Conservation (phyloP, 306 rosid species). For the Quercus berberidifolia region DNA sequence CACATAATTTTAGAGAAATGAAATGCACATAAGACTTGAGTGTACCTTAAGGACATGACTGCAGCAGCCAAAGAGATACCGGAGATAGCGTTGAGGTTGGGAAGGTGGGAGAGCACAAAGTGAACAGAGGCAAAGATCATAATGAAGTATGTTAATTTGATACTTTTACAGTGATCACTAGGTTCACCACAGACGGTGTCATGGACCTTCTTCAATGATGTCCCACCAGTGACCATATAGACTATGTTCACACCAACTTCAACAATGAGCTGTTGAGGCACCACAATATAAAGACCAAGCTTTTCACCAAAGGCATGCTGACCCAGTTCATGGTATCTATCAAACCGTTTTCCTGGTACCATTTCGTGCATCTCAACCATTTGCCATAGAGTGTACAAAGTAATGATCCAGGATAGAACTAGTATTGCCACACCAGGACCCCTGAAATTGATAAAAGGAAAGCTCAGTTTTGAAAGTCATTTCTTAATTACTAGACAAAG, state of each 20-base stretch:
- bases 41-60: slow-evolving; percentile 51
- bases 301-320: slow-evolving; percentile 59
- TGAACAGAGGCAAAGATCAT: slow-evolving; percentile 61
- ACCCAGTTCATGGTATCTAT: slow-evolving; percentile 59
- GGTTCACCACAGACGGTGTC: slow-evolving; percentile 11
- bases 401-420: slow-evolving; percentile 52
- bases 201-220: slow-evolving; percentile 49
- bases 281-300: slow-evolving; percentile 58
- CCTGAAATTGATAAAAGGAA: slow-evolving; percentile 34
- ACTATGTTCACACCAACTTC: slow-evolving; percentile 46
- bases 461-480: neutral
- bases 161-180: slow-evolving; percentile 1
- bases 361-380: slow-evolving; percentile 70
- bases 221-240: slow-evolving; percentile 64
- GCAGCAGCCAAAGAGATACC: slow-evolving; percentile 48
- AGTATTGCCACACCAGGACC: slow-evolving; percentile 74
- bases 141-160: slow-evolving; percentile 48
- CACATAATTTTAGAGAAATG: neutral
- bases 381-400: slow-evolving; percentile 62
- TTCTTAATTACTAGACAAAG: neutral
- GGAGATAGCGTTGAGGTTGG: slow-evolving; percentile 52
- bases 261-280: slow-evolving; percentile 54
- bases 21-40: neutral
- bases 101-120: slow-evolving; percentile 55
- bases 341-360: slow-evolving; percentile 57